Evolutionary conservation across 306 rosid genomes (phyloP).

Genomic region (Citrullus colocynthis): DNA sequence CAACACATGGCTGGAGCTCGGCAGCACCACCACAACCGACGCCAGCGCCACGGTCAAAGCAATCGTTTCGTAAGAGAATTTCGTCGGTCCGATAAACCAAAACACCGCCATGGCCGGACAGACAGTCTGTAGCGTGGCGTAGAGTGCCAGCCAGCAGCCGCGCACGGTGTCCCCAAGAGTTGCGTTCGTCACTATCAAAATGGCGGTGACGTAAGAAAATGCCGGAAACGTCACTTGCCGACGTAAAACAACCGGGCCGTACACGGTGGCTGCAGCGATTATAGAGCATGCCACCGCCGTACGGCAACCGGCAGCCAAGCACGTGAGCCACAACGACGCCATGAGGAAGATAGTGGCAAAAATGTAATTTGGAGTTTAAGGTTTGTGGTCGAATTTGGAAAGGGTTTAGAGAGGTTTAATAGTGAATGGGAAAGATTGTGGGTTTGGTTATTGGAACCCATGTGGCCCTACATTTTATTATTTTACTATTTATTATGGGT

Average conservation of each 20-base stretch:
- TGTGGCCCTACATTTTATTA: not conserved
- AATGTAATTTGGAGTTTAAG: not conserved
- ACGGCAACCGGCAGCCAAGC: conserved; percentile 46
- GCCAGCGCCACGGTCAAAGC: conserved; percentile 39
- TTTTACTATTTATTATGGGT: not conserved
- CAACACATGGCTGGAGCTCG: conserved; percentile 31
- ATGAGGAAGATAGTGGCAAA: not conserved
- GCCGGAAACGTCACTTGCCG: conserved; percentile 42
- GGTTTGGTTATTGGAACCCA: not conserved
- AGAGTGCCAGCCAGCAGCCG: conserved; percentile 37
- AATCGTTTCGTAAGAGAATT: conserved; percentile 22
- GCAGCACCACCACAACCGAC: conserved; percentile 47
- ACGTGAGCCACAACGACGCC: conserved; percentile 10
- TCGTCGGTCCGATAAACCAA: conserved; percentile 36
- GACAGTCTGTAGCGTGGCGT: conserved; percentile 33
- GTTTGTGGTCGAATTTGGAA: not conserved
- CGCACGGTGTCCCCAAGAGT: conserved; percentile 46
- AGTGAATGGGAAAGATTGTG: not conserved
- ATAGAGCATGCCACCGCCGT: conserved; percentile 46
- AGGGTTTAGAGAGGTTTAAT: conserved; percentile 2
- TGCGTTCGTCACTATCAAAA: conserved; percentile 42
- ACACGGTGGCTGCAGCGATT: conserved; percentile 37
- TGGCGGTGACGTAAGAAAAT: conserved; percentile 45
- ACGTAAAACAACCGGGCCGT: conserved; percentile 28
- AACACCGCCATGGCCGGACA: conserved; percentile 44